These are phyloP conservation scores for Penicillium sp. DNA, from an alignment of 2,329 filamentous ascomycete genomes.

Conservation along the genomic window DNA sequence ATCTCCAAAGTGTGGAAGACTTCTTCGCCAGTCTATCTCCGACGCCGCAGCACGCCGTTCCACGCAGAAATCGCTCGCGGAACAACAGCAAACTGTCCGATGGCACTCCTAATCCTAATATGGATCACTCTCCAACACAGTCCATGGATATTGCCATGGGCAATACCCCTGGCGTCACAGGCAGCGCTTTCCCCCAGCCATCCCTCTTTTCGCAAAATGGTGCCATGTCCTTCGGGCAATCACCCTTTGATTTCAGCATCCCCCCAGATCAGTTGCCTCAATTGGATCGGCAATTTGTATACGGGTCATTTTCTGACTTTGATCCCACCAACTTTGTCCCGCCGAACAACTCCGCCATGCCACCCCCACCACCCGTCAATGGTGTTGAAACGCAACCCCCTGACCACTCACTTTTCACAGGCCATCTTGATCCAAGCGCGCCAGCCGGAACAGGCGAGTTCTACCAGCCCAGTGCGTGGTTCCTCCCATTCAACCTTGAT, in stretches of 20 bases:
- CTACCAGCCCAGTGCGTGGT: slow-evolving; percentile 71
- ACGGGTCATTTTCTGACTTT: slow-evolving; percentile 68
- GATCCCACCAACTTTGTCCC: slow-evolving; percentile 47
- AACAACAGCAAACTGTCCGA: slow-evolving; percentile 35
- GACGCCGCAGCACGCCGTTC: slow-evolving; percentile 51
- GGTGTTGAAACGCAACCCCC: slow-evolving; percentile 27
- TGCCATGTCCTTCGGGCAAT: slow-evolving; percentile 35
- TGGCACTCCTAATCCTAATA: slow-evolving; percentile 25
- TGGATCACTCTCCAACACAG: slow-evolving; percentile 35
- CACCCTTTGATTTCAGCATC: slow-evolving; percentile 45
- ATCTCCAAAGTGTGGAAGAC: slow-evolving; percentile 91
- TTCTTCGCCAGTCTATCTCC: slow-evolving; percentile 84
- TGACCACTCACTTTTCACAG: slow-evolving; percentile 39
- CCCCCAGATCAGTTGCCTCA: slow-evolving; percentile 60
- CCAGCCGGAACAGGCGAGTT: slow-evolving; percentile 43
- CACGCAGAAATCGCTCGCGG: slow-evolving; percentile 47
- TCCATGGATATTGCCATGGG: slow-evolving; percentile 36
- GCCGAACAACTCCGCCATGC: slow-evolving; percentile 33
- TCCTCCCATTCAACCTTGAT: slow-evolving; percentile 90
- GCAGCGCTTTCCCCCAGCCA: slow-evolving; percentile 44
- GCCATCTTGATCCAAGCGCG: slow-evolving; percentile 40
- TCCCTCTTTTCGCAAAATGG: slow-evolving; percentile 38
- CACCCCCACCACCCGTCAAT: slow-evolving; percentile 26
- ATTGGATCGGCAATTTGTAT: slow-evolving; percentile 75
- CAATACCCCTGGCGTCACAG: slow-evolving; percentile 35